phyloP scores from a whole-genome alignment of 2,329 filamentous ascomycete species.

The Neopestalotiopsis sp. region DNA sequence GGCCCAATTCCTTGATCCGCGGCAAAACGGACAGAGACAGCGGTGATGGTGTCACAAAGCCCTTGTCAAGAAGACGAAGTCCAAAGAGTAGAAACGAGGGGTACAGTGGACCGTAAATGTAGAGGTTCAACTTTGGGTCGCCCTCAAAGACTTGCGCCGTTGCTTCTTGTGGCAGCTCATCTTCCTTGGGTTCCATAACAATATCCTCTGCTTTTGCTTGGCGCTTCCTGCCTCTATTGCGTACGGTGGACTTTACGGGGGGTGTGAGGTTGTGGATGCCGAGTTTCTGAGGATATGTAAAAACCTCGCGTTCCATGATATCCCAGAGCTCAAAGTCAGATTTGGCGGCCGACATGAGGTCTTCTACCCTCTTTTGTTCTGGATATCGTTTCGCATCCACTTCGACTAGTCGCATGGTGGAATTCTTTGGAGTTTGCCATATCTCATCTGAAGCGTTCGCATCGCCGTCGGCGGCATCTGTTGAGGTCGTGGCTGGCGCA shows the following conservation, averaged over 20 bases:
- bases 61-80: constrained; percentile 59
- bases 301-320: constrained; percentile 69
- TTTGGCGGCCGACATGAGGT: constrained; percentile 56
- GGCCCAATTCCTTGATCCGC: constrained; percentile 69
- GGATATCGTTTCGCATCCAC: constrained; percentile 44
- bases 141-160: constrained; percentile 8
- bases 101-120: constrained; percentile 68
- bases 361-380: constrained; percentile 59
- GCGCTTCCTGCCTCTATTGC: background rate
- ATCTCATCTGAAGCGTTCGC: constrained; percentile 18
- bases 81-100: constrained; percentile 64
- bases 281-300: constrained; percentile 61
- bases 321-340: constrained; percentile 72
- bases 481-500: background rate
- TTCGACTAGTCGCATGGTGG: constrained; percentile 35
- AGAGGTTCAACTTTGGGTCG: constrained; percentile 47
- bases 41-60: constrained; percentile 63
- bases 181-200: too few species aligned
- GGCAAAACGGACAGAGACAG: constrained; percentile 68
- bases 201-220: background rate
- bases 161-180: background rate
- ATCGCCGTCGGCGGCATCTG: background rate
- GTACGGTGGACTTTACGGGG: background rate
- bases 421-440: constrained; percentile 29
- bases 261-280: constrained; percentile 47